Conservation (phyloP, 2,329 filamentous ascomycete species). For the Blastomyces parvus region DNA sequence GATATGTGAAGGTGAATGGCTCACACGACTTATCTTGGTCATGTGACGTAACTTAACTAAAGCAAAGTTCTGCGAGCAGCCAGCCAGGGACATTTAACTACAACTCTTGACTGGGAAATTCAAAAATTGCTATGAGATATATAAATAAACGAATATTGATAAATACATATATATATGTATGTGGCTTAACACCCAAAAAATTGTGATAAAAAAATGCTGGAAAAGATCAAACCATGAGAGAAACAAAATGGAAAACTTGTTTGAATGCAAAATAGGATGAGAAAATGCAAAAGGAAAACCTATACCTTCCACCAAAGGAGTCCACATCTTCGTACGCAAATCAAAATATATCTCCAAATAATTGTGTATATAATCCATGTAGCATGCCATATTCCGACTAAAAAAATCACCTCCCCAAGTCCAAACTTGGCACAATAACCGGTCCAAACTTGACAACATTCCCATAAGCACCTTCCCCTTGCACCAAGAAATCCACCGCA, state of each 20-base stretch:
- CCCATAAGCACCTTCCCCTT: constrained; percentile 74
- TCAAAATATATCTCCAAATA: not conserved
- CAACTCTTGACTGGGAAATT: no score
- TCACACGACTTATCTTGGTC: not conserved
- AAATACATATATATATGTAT: not conserved
- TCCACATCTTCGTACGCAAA: not conserved
- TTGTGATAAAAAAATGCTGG: not conserved
- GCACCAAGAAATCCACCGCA: constrained; percentile 93
- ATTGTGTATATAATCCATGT: not conserved
- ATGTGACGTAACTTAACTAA: not conserved
- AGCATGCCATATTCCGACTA: not conserved
- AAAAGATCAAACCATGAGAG: not conserved
- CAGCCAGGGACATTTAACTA: no score
- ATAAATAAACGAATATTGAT: not conserved
- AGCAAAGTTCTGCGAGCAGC: no score
- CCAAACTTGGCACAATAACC: constrained; percentile 82
- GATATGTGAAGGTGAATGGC: not conserved
- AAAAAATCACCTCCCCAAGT: constrained; percentile 53
- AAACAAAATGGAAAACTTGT: not conserved
- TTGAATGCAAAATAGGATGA: not conserved
- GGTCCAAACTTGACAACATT: constrained; percentile 91
- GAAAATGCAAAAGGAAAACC: not conserved
- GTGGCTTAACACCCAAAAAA: not conserved
- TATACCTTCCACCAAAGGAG: not conserved
- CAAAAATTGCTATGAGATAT: no score